Percentiles rank a stretch among this genome's conserved stretches.
Conservation (phyloP, 2,329 filamentous ascomycete species). For the Xylaria polymorpha region DNA sequence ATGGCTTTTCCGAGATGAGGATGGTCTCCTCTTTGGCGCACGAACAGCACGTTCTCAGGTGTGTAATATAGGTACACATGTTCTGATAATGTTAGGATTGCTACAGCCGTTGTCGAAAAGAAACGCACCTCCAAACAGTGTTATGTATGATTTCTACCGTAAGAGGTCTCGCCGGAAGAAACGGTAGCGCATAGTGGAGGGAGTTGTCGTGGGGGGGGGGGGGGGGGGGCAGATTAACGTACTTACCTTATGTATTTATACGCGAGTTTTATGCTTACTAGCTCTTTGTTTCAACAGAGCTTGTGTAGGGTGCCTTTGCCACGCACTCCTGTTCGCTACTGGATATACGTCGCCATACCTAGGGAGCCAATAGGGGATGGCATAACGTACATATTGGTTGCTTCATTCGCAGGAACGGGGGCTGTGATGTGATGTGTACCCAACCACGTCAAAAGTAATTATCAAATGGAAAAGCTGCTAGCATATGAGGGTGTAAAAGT, state of each 20-base stretch:
- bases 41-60: constrained; percentile 53
- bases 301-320: constrained; percentile 37
- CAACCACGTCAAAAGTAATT: constrained; percentile 29
- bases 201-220: constrained; percentile 28
- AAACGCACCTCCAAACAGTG: constrained; percentile 29
- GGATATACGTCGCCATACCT: constrained; percentile 33
- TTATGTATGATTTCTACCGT: constrained; percentile 36
- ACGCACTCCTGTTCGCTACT: constrained; percentile 39
- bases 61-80: constrained; percentile 57
- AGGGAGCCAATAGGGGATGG: constrained; percentile 42
- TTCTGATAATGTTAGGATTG: constrained; percentile 35
- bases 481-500: constrained; percentile 14
- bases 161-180: not conserved
- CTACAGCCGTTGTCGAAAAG: not conserved
- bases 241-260: constrained; percentile 39
- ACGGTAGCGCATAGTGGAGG: constrained; percentile 4
- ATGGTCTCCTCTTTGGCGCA: constrained; percentile 55
- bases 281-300: constrained; percentile 10
- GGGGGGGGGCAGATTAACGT: constrained; percentile 12
- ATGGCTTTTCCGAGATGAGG: constrained; percentile 56
- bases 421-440: constrained; percentile 26
- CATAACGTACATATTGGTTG: constrained; percentile 28
- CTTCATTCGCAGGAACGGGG: constrained; percentile 23
- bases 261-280: not conserved
- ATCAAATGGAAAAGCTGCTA: constrained; percentile 16